A percentile compares a stretch with the other conserved stretches of the same genome.
Conservation (phyloP, 2,329 filamentous ascomycete genomes). For the Ascochyta lentis region DNA sequence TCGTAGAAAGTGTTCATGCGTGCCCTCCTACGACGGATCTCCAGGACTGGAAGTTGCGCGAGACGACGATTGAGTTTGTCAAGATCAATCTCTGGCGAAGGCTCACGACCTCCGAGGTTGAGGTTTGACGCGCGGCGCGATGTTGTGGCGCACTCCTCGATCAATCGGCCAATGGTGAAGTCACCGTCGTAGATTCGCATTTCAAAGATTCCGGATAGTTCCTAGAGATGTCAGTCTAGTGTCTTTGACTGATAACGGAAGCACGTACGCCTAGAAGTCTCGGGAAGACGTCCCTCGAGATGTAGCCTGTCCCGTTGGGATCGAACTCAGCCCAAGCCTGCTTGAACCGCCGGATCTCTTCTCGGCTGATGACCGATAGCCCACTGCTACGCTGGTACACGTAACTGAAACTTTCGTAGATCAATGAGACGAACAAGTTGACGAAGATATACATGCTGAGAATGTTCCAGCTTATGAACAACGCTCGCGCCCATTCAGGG, state of each 20-base stretch:
- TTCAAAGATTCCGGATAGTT: conserved; percentile 93
- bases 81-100: conserved; percentile 67
- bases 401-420: conserved; percentile 99
- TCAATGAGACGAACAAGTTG: conserved; percentile 96
- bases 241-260: too few relatives aligned
- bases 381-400: conserved; percentile 96
- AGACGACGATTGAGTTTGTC: conserved; percentile 77
- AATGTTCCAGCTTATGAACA: conserved; percentile 98
- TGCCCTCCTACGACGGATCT: conserved; percentile 76
- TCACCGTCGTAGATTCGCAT: conserved; percentile 96
- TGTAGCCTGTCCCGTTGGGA: conserved; percentile 88
- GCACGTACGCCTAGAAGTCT: conserved; percentile 75
- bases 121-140: conserved; percentile 58
- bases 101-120: conserved; percentile 51
- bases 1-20: conserved; percentile 96
- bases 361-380: conserved; percentile 86
- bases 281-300: conserved; percentile 87
- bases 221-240: conserved; percentile 48
- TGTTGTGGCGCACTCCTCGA: conserved; percentile 79
- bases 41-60: conserved; percentile 72
- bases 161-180: conserved; percentile 82
- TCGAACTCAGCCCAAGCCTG: conserved; percentile 98
- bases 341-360: conserved; percentile 96
- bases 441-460: conserved; percentile 99
- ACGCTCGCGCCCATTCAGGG: conserved; percentile 80